A percentile compares a stretch with the other conserved stretches of the same genome.
Evolutionary conservation across 768 basidiomycete species (phyloP).

Genomic region (Leccinum longicurvipes): DNA sequence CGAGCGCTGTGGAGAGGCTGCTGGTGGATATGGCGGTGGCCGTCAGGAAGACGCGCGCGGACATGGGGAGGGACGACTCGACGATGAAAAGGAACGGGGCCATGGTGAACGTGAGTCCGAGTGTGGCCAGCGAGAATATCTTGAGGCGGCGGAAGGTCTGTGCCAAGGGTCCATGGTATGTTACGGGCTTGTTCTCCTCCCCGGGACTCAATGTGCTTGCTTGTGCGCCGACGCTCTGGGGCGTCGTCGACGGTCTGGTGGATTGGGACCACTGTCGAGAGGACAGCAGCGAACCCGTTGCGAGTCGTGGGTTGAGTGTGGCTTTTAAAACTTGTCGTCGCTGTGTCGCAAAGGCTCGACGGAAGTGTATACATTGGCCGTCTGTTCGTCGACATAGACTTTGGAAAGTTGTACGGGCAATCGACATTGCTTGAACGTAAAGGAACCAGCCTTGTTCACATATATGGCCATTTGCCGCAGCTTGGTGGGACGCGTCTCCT

Average conservation of each 20-base stretch:
- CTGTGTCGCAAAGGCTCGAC: background rate
- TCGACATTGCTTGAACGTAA: slow-evolving; percentile 4
- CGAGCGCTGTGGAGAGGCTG: slow-evolving; percentile 68
- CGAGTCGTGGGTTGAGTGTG: background rate
- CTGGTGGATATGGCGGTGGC: slow-evolving; percentile 70
- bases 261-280: slow-evolving; percentile 15
- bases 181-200: slow-evolving; percentile 8
- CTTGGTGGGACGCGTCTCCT: slow-evolving; percentile 13
- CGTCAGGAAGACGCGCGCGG: slow-evolving; percentile 66
- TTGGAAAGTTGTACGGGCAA: slow-evolving; percentile 6
- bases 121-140: slow-evolving; percentile 77
- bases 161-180: slow-evolving; percentile 68
- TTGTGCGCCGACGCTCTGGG: slow-evolving; percentile 3
- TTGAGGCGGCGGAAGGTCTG: slow-evolving; percentile 75
- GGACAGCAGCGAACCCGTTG: background rate
- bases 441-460: background rate
- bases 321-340: background rate
- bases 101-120: slow-evolving; percentile 63
- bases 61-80: slow-evolving; percentile 69
- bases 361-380: slow-evolving; percentile 3
- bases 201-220: slow-evolving; percentile 1
- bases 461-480: background rate
- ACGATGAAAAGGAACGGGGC: slow-evolving; percentile 81
- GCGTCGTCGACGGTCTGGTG: background rate
- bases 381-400: slow-evolving; percentile 14